Base-by-base conservation (phyloP, 2,329 filamentous ascomycete genomes). In the Penicillium polonicum region DNA sequence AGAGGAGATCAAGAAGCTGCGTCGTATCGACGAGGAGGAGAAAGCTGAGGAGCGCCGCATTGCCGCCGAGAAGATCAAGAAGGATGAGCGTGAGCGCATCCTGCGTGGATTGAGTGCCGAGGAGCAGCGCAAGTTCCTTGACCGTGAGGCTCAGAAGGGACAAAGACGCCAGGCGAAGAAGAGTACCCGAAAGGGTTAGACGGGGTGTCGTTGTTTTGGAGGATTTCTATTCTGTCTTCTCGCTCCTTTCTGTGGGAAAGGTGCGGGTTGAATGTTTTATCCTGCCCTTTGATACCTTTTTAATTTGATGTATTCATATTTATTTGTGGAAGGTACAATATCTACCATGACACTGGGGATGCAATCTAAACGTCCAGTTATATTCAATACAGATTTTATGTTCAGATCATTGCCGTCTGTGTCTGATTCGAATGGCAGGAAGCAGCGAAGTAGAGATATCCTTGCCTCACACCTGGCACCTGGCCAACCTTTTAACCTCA, bases 81-180 rank as follows among this genome's bases (percentile, higher is more conserved):
- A 97, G 80, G 86, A 89, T 70, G 95, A 97, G 83, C 85, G 92
- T 53, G 93, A 97, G 69, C 86, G 88, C 65, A 87, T 92, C 72
- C 82, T 94, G 63, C 89, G 87, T 69, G 83, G 83, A 13, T 83
- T 93, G 69, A 88, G 88, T 68, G 89, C 90, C 55, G 91, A 92
- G 76, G 88, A 89, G 60, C 90, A 93, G 82, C 90, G 90, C 81
- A 92, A 91, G 79, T 93, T 87, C 73, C 82, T 93, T 55, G 90
- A 92, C 67, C 89, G 86, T 76, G 90, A 93, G 81, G 85, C 83
- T 67, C 88, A 91, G 72, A 90, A 88, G 83, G 88, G 89, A 76
- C 74, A 80, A 65, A 81, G 78, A 72, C 87, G 83, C 74, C 79
- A 78, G 55, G 80, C 83, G 76, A 89, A 89, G 82, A 87, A 81